Base-by-base conservation (phyloP, 2,329 filamentous ascomycete species). In the Cladosporium sp. region DNA sequence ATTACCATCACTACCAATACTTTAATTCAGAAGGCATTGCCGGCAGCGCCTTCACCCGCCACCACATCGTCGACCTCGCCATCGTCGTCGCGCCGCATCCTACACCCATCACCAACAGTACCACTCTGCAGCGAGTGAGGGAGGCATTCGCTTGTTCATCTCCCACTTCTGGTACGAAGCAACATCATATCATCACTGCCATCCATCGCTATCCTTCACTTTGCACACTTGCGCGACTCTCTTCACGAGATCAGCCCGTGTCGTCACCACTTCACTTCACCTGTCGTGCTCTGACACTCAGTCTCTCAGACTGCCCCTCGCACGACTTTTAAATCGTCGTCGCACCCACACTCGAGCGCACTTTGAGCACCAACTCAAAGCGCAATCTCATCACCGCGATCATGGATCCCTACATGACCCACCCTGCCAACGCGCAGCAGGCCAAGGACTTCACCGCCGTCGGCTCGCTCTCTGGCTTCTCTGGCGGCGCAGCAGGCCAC, bases 381-480 rank as follows among this genome's bases (percentile, higher is more conserved):
- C 61, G 56, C 46, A 53, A 58, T 59, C 63, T 51, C 43, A 23
- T 59, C 65, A 72, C 70, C 66, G 69, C 72, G 79, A 88, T 80
- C 78, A 96, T 97, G 92, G 92, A 96, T 79, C 67, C 69, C 75
- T 73, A 96, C 75, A 93, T 92, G 76, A 95, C 94, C 72, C 95
- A 98, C 77, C 95, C 95, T 58, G 86, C 90, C 71, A 98, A 89
- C 78, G 93, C 94, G 75, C 88, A 90, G 72, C 93, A 98, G 86
- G 95, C 95, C 70, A 95, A 95, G 85, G 92, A 91, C 77, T 97
- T 98, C 81, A 96, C 93, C 74, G 93, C 92, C 67, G 91, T 93
- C 65, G 91, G 92, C 70, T 97, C 93, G 73, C 85, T 98, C 72
- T 96, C 93, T 67, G 63, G 63, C 48, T 98, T 96, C 80, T 93